Conservation (phyloP, 495 filamentous ascomycete genomes). For the Penicillium coffeae region DNA sequence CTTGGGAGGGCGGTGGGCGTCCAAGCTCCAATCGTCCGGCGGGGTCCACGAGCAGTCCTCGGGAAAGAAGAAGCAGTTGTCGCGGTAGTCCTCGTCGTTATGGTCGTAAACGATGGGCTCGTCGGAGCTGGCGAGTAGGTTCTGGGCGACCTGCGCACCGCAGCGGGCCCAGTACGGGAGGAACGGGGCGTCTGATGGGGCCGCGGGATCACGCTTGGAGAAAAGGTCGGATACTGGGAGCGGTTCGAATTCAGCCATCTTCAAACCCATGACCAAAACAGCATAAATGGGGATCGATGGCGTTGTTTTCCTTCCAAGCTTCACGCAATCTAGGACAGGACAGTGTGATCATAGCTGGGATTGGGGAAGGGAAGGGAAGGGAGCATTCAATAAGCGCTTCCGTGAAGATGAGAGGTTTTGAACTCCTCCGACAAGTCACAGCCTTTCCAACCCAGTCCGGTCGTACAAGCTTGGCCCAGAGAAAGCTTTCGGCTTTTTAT, state of each 20-base stretch:
- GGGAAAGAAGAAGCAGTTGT: constrained; percentile 47
- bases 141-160: constrained; percentile 35
- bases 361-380: constrained; percentile 2
- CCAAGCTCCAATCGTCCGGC: constrained; percentile 27
- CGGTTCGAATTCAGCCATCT: constrained; percentile 29
- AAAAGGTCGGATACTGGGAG: constrained; percentile 20
- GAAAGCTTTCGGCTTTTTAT: constrained; percentile 7
- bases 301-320: constrained; percentile 10
- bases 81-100: constrained; percentile 44
- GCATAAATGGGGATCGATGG: not conserved
- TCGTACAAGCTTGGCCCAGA: constrained; percentile 12
- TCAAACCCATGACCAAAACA: constrained; percentile 21
- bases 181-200: constrained; percentile 17
- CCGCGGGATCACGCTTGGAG: constrained; percentile 10
- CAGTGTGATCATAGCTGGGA: constrained; percentile 15
- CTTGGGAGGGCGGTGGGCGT: constrained; percentile 10
- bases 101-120: constrained; percentile 47
- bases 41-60: constrained; percentile 47
- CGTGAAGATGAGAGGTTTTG: not conserved
- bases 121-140: constrained; percentile 38
- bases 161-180: constrained; percentile 43
- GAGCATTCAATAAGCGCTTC: constrained; percentile 1
- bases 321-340: constrained; percentile 7
- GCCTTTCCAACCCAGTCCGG: constrained; percentile 16
- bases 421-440: constrained; percentile 13